Evolutionary conservation across 805 yeast genomes (phyloP), one percentile per base, ranked within the genome.

Genomic region (Schizosaccharomyces octosporus): DNA sequence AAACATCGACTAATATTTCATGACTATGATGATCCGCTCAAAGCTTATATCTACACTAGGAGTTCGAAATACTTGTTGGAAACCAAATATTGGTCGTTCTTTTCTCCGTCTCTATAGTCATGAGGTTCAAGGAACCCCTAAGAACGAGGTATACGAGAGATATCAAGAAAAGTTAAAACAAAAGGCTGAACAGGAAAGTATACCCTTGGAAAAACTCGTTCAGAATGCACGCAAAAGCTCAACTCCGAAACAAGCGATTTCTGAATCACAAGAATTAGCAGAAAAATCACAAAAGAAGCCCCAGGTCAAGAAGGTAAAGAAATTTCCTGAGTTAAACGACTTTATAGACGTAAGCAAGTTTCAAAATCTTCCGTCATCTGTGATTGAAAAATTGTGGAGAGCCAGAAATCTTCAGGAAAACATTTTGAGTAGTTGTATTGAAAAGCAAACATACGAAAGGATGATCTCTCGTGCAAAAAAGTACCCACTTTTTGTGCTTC

Each of bases 301-400:
- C 0, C 41, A 36, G 13, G 15, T 36, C 17, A 36, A 36, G 13
- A 36, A 36, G 41, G 41, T 36, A 13, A 36, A 36, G 15, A 36
- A 36, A 36, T 36, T 36, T 36, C 41, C 41, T 13, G 41, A 36
- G 11, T 36, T 36, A 36, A 36, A 13, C 41, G 41, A 36, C 41
- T 90, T 75, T 70, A 70, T 93, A 51, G 88, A 86, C 62, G 74
- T 81, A 6, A 84, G 78, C 0, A 89, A 87, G 69, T 65, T 87
- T 59, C 76, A 74, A 4, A 77, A 89, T 61, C 77, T 80, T 0
- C 66, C 70, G 3, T 29, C 59, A 7, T 60, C 59, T 76, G 78
- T 64, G 94, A 87, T 90, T 61, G 94, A 85, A 66, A 77, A 79
- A 66, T 73, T 93, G 21, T 93, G 98, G 98, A 81, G 86, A 69